Evolutionary conservation across 139 green algal species (phyloP).

Genomic region (Zygnema circumcarinatum): DNA sequence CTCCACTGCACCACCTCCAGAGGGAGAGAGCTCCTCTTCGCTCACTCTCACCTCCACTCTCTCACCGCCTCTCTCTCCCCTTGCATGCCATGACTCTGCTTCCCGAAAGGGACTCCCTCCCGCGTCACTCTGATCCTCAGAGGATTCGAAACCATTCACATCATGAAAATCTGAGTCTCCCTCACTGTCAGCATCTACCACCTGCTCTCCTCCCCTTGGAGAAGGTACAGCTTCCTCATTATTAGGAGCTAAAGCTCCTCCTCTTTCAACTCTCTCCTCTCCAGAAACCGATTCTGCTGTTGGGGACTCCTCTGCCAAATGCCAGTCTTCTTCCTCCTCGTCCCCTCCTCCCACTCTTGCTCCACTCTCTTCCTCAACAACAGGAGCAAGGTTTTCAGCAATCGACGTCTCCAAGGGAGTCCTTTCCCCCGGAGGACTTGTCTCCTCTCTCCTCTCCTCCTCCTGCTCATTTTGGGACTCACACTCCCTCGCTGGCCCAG

Average conservation of each 20-base stretch:
- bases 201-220: not conserved
- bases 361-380: not conserved
- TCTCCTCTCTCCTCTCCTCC: too few species aligned
- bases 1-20: too few species aligned
- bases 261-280: too few species aligned
- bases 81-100: too few species aligned
- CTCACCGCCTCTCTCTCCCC: too few species aligned
- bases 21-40: too few species aligned
- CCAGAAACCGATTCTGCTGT: too few species aligned
- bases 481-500: not conserved
- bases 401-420: not conserved
- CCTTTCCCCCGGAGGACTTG: too few species aligned
- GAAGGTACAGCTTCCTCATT: not conserved
- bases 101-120: too few species aligned
- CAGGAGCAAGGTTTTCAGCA: not conserved
- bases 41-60: too few species aligned
- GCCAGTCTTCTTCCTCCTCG: not conserved
- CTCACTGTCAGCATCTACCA: not conserved
- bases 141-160: too few species aligned
- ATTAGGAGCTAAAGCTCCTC: not conserved
- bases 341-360: not conserved
- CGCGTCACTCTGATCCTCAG: too few species aligned
- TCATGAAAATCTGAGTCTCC: not conserved
- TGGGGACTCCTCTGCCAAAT: not conserved
- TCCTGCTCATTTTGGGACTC: not conserved